Evolutionary conservation across 805 yeast genomes (phyloP), one percentile per base, ranked within the genome.

Genomic region (Ogataea sp.): DNA sequence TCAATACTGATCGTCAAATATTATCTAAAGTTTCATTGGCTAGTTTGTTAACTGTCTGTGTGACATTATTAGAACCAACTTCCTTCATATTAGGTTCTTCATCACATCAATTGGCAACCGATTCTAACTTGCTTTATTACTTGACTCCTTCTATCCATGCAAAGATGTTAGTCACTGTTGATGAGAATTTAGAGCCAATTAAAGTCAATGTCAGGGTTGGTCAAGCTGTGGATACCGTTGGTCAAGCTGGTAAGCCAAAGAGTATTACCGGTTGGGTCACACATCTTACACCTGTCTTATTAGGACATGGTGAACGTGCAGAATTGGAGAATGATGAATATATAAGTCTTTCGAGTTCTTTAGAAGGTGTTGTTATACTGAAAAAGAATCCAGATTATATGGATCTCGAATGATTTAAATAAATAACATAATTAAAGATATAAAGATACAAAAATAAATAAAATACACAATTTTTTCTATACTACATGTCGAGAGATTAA

Each of bases 211-310:
- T 93, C 9, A 77, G 99, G 57, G 97, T 93, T 24, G 99, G 99
- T 46, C 97, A 90, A 65, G 97, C 98, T 6, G 97, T 93, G 23
- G 98, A 93, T 59, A 87, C 89, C 30, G 97, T 93, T 45, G 99
- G 98, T 26, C 97, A 90, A 62, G 99, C 97, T 0, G 99, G 99
- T 67, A 87, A 86, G 52, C 99, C 98, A 36, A 93, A 93, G 70
- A 89, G 97, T 11, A 93, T 93, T 36, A 93, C 99, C 4, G 99
- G 99, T 28, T 93, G 98, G 98, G 97, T 93, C 17, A 93, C 99
- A 1, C 98, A 93, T 56, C 84, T 93, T 5, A 93, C 99, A 0
- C 99, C 99, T 1, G 99, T 93, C 17, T 68, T 93, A 51, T 70
- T 93, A 41, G 89, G 93, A 31, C 80, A 80, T 51, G 97, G 97